Conservation (phyloP, 2,329 filamentous ascomycete species). For the Penicillium sp. region DNA sequence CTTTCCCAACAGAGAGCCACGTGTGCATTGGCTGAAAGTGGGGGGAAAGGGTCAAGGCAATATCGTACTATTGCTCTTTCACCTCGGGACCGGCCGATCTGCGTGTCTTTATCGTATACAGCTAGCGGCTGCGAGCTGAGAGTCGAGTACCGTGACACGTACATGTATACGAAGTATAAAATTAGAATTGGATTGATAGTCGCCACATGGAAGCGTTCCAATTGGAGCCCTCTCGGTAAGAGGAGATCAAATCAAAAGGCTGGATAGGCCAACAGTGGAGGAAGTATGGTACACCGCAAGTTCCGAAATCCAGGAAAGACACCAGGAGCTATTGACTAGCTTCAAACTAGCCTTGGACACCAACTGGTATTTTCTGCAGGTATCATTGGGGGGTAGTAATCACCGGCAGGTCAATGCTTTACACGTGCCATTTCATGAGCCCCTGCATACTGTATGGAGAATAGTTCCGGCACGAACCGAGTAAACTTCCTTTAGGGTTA, state of each 20-base stretch:
- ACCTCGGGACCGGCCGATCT: background rate
- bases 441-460: slow-evolving; percentile 2
- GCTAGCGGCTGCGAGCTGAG: background rate
- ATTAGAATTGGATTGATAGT: background rate
- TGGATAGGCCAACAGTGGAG: background rate
- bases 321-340: background rate
- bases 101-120: background rate
- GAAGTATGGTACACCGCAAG: background rate
- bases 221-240: background rate
- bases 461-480: slow-evolving; percentile 7
- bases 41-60: background rate
- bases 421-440: background rate
- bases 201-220: background rate
- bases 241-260: background rate
- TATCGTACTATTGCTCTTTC: background rate
- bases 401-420: background rate
- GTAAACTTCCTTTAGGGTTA: slow-evolving; percentile 1
- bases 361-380: background rate
- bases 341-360: background rate
- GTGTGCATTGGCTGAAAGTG: background rate
- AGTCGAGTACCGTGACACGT: background rate
- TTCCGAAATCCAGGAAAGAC: background rate
- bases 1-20: background rate
- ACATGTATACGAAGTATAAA: background rate
- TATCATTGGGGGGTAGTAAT: background rate